Conservation (phyloP, 495 filamentous ascomycete genomes). For the Glutinoglossum americanum region DNA sequence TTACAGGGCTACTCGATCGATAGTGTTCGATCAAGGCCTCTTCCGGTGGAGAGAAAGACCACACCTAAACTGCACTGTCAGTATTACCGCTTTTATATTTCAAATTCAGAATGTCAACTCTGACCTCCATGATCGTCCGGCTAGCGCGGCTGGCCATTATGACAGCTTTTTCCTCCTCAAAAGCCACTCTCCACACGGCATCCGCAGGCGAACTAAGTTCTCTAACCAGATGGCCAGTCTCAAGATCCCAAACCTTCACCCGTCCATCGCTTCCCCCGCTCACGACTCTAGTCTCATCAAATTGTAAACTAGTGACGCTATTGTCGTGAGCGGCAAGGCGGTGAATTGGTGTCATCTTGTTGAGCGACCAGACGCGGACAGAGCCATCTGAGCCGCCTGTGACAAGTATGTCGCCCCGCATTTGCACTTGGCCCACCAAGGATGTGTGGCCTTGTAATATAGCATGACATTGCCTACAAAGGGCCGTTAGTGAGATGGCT, state of each 20-base stretch:
- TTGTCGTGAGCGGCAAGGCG: constrained; percentile 95
- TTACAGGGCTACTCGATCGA: constrained; percentile 4
- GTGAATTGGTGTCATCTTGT: constrained; percentile 75
- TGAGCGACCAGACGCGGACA: constrained; percentile 85
- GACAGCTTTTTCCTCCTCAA: constrained; percentile 94
- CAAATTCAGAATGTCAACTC: constrained; percentile 5
- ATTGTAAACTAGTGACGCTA: constrained; percentile 90
- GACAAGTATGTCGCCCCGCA: constrained; percentile 81
- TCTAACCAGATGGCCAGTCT: constrained; percentile 71
- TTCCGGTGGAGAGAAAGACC: constrained; percentile 7
- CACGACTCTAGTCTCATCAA: constrained; percentile 84
- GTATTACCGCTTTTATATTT: background rate
- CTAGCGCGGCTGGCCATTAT: constrained; percentile 71
- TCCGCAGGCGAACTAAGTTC: constrained; percentile 80
- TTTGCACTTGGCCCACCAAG: constrained; percentile 89
- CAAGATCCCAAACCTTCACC: constrained; percentile 93
- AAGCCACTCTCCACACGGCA: constrained; percentile 91
- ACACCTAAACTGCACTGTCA: constrained; percentile 5
- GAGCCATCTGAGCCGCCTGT: constrained; percentile 92
- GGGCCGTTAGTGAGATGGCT: constrained; percentile 9
- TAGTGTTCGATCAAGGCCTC: constrained; percentile 1
- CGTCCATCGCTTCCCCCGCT: constrained; percentile 88
- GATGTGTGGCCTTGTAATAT: constrained; percentile 94
- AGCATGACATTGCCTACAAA: constrained; percentile 50
- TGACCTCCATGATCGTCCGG: constrained; percentile 92